Evolutionary conservation across 768 basidiomycete species (phyloP).

Genomic region (Piloderma croceum): DNA sequence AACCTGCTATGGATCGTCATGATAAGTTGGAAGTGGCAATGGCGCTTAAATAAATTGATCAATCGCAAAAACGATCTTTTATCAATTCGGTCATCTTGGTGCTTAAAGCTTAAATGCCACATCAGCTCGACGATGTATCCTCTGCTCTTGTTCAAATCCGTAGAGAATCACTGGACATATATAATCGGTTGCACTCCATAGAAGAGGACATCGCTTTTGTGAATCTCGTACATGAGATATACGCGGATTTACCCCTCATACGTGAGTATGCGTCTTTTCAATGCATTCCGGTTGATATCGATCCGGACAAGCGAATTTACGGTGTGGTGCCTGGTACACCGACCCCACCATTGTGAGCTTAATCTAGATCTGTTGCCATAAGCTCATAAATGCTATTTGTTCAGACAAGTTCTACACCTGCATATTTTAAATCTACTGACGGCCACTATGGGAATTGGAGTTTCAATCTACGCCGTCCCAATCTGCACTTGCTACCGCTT

Average conservation of each 20-base stretch:
- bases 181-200: constrained; percentile 86
- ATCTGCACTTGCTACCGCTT: constrained; percentile 68
- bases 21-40: too few relatives aligned
- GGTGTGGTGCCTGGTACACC: constrained; percentile 94
- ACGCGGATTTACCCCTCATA: constrained; percentile 46
- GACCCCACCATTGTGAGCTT: constrained; percentile 57
- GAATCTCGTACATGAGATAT: constrained; percentile 40
- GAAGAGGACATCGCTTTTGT: constrained; percentile 74
- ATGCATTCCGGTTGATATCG: neutral
- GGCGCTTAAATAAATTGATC: too few relatives aligned
- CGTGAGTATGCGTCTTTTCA: constrained; percentile 35
- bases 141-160: constrained; percentile 50
- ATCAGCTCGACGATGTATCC: too few relatives aligned
- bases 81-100: too few relatives aligned
- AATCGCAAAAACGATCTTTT: too few relatives aligned
- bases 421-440: constrained; percentile 92
- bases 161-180: constrained; percentile 70
- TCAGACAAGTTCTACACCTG: constrained; percentile 33
- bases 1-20: too few relatives aligned
- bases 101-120: too few relatives aligned
- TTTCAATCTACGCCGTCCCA: constrained; percentile 80
- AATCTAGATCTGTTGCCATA: neutral
- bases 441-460: constrained; percentile 83
- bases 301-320: constrained; percentile 66
- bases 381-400: neutral